Conservation (phyloP, 306 rosid species). For the Leucaena leucocephala region DNA sequence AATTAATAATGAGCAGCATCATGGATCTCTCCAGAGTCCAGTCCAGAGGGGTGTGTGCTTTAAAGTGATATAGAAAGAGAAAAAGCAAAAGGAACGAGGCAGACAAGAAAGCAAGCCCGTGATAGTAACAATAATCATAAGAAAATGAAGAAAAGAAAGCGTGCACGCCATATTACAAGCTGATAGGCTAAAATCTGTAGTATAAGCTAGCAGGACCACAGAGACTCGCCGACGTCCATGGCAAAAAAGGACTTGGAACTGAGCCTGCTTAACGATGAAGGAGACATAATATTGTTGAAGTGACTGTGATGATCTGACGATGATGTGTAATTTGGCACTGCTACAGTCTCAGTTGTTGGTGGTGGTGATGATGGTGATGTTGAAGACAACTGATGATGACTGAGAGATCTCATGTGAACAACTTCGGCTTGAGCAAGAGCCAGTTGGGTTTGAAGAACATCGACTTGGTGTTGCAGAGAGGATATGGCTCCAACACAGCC, state of each 20-base stretch:
- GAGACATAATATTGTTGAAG: background rate
- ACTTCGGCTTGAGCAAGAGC: background rate
- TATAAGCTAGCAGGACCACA: slow-evolving; percentile 68
- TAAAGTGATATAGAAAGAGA: slow-evolving; percentile 3
- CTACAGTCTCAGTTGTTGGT: background rate
- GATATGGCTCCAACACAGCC: slow-evolving; percentile 1
- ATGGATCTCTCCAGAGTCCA: background rate
- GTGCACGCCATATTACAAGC: slow-evolving; percentile 6
- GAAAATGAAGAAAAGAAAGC: slow-evolving; percentile 2
- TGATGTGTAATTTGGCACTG: too few species aligned
- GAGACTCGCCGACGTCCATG: slow-evolving; percentile 69
- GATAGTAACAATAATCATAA: slow-evolving; percentile 15
- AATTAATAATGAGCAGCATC: slow-evolving; percentile 28
- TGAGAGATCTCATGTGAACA: background rate
- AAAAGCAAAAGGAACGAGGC: background rate
- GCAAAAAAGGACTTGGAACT: slow-evolving; percentile 66
- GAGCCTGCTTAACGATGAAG: slow-evolving; percentile 34
- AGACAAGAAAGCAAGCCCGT: slow-evolving; percentile 22
- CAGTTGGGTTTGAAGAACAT: background rate
- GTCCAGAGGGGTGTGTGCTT: background rate
- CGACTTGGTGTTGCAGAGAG: background rate
- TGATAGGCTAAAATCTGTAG: background rate
- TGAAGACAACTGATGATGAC: background rate
- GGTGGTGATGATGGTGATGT: background rate
- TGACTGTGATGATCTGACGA: too few species aligned